Evolutionary conservation across 768 basidiomycete species (phyloP).

Genomic region (Lactarius hengduanensis): DNA sequence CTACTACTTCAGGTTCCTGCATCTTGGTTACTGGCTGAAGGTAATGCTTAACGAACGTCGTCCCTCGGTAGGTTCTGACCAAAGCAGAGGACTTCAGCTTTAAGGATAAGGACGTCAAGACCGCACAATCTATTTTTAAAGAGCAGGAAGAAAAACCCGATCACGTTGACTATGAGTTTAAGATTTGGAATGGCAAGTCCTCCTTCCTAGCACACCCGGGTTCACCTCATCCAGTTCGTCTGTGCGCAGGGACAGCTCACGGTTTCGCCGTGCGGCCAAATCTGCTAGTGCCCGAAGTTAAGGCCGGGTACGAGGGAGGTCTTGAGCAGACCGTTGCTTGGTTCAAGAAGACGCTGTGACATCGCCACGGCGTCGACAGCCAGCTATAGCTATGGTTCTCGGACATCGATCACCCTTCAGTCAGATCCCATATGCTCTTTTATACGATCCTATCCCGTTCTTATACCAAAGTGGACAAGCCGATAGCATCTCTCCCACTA

Average conservation of each 20-base stretch:
- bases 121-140: constrained; percentile 36
- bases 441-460: neutral
- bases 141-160: constrained; percentile 34
- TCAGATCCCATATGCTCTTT: neutral
- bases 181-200: constrained; percentile 37
- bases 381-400: neutral
- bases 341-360: constrained; percentile 42
- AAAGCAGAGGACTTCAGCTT: constrained; percentile 38
- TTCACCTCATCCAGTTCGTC: constrained; percentile 15
- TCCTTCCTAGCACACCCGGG: neutral
- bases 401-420: neutral
- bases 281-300: constrained; percentile 42
- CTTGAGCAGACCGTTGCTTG: constrained; percentile 43
- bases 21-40: constrained; percentile 42
- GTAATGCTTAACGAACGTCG: constrained; percentile 25
- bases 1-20: constrained; percentile 19
- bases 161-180: constrained; percentile 39
- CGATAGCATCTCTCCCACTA: neutral
- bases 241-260: constrained; percentile 44
- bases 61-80: neutral
- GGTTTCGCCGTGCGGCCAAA: constrained; percentile 52
- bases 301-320: constrained; percentile 45
- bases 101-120: constrained; percentile 31
- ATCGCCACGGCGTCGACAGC: neutral
- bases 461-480: neutral